Evolutionary conservation across 2,329 filamentous ascomycete genomes (phyloP).

Genomic region (Aspergillus latus): DNA sequence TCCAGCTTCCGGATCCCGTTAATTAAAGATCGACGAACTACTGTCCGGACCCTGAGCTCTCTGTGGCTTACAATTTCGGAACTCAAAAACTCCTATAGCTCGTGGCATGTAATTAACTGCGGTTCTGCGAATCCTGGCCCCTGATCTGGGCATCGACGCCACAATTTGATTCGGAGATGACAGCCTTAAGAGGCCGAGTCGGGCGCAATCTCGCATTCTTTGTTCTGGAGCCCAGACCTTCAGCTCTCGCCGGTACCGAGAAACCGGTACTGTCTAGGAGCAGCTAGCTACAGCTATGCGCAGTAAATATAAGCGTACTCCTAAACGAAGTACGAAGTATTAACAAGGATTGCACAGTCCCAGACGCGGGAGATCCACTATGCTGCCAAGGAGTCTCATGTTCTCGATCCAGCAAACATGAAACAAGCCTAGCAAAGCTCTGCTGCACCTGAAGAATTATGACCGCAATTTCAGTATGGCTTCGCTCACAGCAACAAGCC

Average conservation of each 20-base stretch:
- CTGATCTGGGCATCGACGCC: background rate
- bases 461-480: background rate
- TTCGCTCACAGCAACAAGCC: background rate
- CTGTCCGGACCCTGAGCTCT: background rate
- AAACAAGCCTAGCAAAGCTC: constrained; percentile 5
- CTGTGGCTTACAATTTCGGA: background rate
- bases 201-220: background rate
- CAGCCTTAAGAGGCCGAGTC: background rate
- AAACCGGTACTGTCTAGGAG: background rate
- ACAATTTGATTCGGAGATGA: constrained; percentile 1
- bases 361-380: background rate
- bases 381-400: constrained; percentile 1
- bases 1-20: background rate
- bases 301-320: background rate
- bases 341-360: constrained; percentile 3
- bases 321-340: background rate
- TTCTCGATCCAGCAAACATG: background rate
- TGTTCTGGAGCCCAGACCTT: background rate
- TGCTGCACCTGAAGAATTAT: background rate
- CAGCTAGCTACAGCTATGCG: background rate
- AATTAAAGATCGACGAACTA: constrained; percentile 10
- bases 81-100: background rate
- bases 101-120: background rate
- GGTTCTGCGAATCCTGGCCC: background rate
- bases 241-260: background rate